Conservation (phyloP, 345 rosid genomes). For the Salix udensis region DNA sequence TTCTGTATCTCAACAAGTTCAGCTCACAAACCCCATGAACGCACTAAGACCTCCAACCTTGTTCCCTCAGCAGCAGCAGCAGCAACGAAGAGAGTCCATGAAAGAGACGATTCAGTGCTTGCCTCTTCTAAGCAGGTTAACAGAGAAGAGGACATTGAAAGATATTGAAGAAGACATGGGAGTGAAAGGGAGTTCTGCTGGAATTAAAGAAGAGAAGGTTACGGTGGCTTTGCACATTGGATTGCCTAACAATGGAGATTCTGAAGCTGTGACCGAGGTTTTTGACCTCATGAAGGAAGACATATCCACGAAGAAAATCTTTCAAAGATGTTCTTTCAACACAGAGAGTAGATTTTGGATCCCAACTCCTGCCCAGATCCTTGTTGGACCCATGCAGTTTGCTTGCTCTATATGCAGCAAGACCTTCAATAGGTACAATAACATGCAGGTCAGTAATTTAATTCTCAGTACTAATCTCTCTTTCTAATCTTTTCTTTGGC, state of each 20-base stretch:
- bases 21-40: slow-evolving; percentile 24
- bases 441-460: slow-evolving; percentile 66
- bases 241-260: slow-evolving; percentile 36
- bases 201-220: slow-evolving; percentile 36
- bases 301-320: slow-evolving; percentile 27
- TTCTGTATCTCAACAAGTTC: slow-evolving; percentile 29
- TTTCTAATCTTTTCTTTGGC: background rate
- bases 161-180: slow-evolving; percentile 32
- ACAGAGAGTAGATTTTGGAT: slow-evolving; percentile 68
- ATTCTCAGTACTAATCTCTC: background rate
- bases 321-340: slow-evolving; percentile 31
- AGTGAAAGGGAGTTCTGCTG: slow-evolving; percentile 9
- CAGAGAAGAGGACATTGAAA: slow-evolving; percentile 34
- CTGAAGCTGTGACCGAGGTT: slow-evolving; percentile 11
- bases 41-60: slow-evolving; percentile 18
- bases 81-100: slow-evolving; percentile 9
- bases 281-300: slow-evolving; percentile 14
- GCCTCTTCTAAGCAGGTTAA: slow-evolving; percentile 52
- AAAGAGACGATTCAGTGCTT: slow-evolving; percentile 40
- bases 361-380: slow-evolving; percentile 78
- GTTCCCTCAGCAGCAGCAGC: slow-evolving; percentile 7
- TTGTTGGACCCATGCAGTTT: slow-evolving; percentile 80
- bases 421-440: slow-evolving; percentile 85
- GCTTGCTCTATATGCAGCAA: slow-evolving; percentile 69
- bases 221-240: slow-evolving; percentile 67